Conservation (phyloP, 441 rosid genomes). For the Arabidopsis hybrid region DNA sequence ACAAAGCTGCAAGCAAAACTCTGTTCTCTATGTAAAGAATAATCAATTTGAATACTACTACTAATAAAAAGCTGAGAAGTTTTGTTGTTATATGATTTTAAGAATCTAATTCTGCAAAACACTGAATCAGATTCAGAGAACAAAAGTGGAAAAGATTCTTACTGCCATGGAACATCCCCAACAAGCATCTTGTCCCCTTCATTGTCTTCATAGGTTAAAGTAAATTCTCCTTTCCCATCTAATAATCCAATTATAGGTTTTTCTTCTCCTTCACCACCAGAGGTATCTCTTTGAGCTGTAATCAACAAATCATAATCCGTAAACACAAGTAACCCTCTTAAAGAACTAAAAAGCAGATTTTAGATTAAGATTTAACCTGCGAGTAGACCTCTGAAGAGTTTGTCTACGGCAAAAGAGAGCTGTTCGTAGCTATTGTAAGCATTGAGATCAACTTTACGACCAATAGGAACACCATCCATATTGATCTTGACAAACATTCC, state of each 20-base stretch:
- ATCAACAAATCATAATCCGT: not conserved
- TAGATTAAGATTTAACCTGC: constrained; percentile 57
- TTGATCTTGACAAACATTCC: constrained; percentile 82
- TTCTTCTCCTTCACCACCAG: constrained; percentile 40
- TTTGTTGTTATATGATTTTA: constrained; percentile 23
- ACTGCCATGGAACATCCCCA: constrained; percentile 91
- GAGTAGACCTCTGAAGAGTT: constrained; percentile 89
- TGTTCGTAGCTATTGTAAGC: constrained; percentile 80
- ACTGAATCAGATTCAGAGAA: constrained; percentile 30
- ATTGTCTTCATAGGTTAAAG: constrained; percentile 72
- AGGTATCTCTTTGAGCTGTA: constrained; percentile 52
- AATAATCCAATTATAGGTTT: constrained; percentile 48
- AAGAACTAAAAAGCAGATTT: not conserved
- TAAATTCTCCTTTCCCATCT: constrained; percentile 61
- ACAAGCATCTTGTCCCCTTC: constrained; percentile 85
- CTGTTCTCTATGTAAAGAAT: not conserved
- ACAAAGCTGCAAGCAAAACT: not conserved
- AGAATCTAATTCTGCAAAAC: constrained; percentile 37
- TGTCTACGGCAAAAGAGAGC: constrained; percentile 77
- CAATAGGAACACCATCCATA: constrained; percentile 96
- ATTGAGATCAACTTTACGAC: constrained; percentile 91
- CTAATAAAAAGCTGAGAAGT: constrained; percentile 7
- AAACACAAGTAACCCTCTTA: not conserved
- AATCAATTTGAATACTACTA: constrained; percentile 1
- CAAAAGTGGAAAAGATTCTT: constrained; percentile 42